Conservation (phyloP, 1,139 yeast genomes). For the Diutina pseudorugosa region DNA sequence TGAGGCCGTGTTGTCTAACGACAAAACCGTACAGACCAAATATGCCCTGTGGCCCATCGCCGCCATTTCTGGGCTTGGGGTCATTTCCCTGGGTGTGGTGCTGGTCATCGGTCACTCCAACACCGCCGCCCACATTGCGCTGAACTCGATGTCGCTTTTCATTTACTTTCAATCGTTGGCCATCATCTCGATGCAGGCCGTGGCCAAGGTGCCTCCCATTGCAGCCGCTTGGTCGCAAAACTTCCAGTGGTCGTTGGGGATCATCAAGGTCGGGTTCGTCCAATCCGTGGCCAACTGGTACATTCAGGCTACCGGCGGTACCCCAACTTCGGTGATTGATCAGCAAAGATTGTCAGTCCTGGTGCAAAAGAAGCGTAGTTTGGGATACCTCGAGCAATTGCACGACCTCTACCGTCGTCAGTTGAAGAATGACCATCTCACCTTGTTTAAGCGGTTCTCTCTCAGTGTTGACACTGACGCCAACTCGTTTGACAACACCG, state of each 20-base stretch:
- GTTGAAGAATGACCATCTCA: slow-evolving; percentile 4
- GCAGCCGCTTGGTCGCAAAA: slow-evolving; percentile 99
- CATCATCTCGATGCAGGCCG: slow-evolving; percentile 93
- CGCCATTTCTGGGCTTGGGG: slow-evolving; percentile 78
- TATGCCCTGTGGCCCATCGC: slow-evolving; percentile 98
- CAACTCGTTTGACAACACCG: slow-evolving; percentile 23
- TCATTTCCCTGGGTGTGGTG: slow-evolving; percentile 74
- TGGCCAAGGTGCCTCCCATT: slow-evolving; percentile 83
- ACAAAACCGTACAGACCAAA: slow-evolving; percentile 87
- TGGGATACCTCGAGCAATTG: slow-evolving; percentile 6
- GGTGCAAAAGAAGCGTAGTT: slow-evolving; percentile 49
- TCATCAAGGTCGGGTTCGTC: slow-evolving; percentile 69
- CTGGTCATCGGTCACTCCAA: slow-evolving; percentile 82
- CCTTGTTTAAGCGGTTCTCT: slow-evolving; percentile 19
- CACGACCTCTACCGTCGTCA: neutral
- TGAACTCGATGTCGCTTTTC: slow-evolving; percentile 86
- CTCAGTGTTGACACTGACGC: slow-evolving; percentile 19
- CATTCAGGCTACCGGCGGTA: slow-evolving; percentile 92
- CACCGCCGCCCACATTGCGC: slow-evolving; percentile 95
- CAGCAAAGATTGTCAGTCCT: slow-evolving; percentile 54
- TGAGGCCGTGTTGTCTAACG: slow-evolving; percentile 76
- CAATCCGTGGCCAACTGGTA: slow-evolving; percentile 89
- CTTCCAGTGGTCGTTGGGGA: slow-evolving; percentile 93
- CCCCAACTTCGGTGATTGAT: slow-evolving; percentile 59
- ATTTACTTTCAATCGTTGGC: slow-evolving; percentile 92